These are phyloP conservation scores for Phytomonas sp. DNA, from an alignment of 208 protist genomes.

Conservation along the genomic window DNA sequence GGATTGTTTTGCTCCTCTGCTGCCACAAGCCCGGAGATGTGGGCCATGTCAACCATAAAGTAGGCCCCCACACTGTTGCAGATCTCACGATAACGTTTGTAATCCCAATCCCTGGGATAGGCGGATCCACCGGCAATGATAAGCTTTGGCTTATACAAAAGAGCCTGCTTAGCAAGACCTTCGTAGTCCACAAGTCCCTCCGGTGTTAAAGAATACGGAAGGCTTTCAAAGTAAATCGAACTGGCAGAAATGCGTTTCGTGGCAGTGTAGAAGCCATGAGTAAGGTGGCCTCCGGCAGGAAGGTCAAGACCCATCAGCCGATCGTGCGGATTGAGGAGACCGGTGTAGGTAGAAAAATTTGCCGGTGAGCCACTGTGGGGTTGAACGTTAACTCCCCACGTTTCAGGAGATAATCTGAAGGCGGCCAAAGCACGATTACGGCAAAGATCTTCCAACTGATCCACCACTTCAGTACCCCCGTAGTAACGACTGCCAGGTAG, in stretches of 20 bases:
- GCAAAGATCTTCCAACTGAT: constrained; percentile 93
- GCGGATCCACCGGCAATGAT: constrained; percentile 95
- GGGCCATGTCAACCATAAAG: constrained; percentile 98
- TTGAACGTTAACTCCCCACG: constrained; percentile 99
- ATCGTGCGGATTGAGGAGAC: constrained; percentile 94
- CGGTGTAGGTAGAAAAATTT: constrained; percentile 98
- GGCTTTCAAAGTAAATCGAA: constrained; percentile 97
- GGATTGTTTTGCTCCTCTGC: constrained; percentile 75
- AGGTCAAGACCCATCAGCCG: constrained; percentile 97
- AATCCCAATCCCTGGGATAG: constrained; percentile 97
- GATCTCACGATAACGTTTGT: constrained; percentile 81
- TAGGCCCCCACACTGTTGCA: constrained; percentile 85
- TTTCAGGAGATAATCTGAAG: constrained; percentile 87
- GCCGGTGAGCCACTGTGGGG: constrained; percentile 97
- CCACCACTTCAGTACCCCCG: constrained; percentile 97
- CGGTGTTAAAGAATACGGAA: constrained; percentile 93
- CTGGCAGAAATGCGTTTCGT: constrained; percentile 96
- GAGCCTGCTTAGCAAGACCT: constrained; percentile 71
- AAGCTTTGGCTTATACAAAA: constrained; percentile 93
- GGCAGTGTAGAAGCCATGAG: constrained; percentile 97
- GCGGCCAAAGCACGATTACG: constrained; percentile 89
- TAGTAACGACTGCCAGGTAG: constrained; percentile 95
- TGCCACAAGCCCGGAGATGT: constrained; percentile 94
- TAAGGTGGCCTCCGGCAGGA: constrained; percentile 90
- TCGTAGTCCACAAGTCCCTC: constrained; percentile 97